Evolutionary conservation across 2,329 filamentous ascomycete species (phyloP).

Genomic region (Phyllosticta citriasiana): DNA sequence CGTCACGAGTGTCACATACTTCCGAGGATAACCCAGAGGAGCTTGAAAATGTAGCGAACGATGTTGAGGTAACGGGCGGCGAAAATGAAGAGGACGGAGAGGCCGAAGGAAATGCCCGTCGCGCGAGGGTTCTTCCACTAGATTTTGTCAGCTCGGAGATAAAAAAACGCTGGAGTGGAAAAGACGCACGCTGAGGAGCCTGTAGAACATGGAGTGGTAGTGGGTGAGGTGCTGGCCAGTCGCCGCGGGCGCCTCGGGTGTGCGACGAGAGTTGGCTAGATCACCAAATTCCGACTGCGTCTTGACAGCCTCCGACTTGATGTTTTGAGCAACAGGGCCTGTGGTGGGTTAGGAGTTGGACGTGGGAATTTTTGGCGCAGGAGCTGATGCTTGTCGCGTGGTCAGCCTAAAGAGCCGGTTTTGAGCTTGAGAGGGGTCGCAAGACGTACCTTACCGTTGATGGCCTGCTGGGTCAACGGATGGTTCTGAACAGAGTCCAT

Average conservation of each 20-base stretch:
- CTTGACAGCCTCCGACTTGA: constrained; percentile 46
- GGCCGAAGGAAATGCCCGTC: constrained; percentile 50
- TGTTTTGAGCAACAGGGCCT: constrained; percentile 48
- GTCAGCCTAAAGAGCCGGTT: background rate
- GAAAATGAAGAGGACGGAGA: constrained; percentile 50
- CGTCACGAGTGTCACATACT: constrained; percentile 30
- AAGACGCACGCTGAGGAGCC: constrained; percentile 47
- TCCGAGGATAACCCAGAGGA: constrained; percentile 48
- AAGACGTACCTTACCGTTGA: constrained; percentile 34
- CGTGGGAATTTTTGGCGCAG: constrained; percentile 6
- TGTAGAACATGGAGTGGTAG: constrained; percentile 59
- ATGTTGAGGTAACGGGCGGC: constrained; percentile 53
- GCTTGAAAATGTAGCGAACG: constrained; percentile 52
- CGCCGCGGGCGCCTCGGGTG: constrained; percentile 44
- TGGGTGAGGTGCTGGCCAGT: constrained; percentile 55
- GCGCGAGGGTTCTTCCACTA: constrained; percentile 57
- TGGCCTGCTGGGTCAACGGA: constrained; percentile 38
- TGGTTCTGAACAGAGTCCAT: constrained; percentile 40
- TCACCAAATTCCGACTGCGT: constrained; percentile 49
- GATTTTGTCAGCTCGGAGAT: constrained; percentile 11
- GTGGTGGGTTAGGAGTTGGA: constrained; percentile 14
- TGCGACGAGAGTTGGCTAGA: constrained; percentile 44
- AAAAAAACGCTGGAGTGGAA: background rate
- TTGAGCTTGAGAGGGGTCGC: background rate
- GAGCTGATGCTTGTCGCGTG: constrained; percentile 6